Conservation (phyloP, 169 alveolate species). For the Plasmodium sp. region DNA sequence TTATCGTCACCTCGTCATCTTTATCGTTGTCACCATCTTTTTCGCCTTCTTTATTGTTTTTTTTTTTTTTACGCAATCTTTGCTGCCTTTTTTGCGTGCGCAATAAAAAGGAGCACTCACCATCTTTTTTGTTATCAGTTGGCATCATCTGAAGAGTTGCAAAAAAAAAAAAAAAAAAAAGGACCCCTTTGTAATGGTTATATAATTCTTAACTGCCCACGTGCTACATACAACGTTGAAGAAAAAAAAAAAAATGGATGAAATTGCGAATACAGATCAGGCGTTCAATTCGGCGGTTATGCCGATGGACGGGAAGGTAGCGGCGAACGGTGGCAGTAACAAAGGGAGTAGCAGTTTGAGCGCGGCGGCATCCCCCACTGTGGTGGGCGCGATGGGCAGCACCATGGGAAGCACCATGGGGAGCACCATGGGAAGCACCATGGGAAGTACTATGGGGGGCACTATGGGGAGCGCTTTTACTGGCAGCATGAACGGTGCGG, state of each 20-base stretch:
- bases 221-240: not conserved
- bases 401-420: not conserved
- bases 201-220: not conserved
- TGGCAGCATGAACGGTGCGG: not conserved
- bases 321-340: not conserved
- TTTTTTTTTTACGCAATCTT: not conserved
- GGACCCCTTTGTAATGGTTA: not conserved
- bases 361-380: not conserved
- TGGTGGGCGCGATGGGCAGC: not conserved
- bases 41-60: no score
- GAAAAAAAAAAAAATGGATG: constrained; percentile 12
- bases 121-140: not conserved
- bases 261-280: not conserved
- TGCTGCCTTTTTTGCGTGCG: not conserved
- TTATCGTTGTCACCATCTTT: not conserved
- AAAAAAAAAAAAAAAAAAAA: not conserved
- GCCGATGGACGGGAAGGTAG: not conserved
- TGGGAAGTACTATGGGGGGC: not conserved
- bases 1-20: no score
- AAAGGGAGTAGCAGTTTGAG: not conserved
- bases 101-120: not conserved
- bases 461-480: not conserved
- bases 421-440: not conserved
- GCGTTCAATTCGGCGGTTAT: not conserved
- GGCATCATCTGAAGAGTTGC: not conserved